Evolutionary conservation across 2,329 filamentous ascomycete genomes (phyloP), one percentile per base, ranked within the genome.

Genomic region (Ophidiomyces ophidiicola): DNA sequence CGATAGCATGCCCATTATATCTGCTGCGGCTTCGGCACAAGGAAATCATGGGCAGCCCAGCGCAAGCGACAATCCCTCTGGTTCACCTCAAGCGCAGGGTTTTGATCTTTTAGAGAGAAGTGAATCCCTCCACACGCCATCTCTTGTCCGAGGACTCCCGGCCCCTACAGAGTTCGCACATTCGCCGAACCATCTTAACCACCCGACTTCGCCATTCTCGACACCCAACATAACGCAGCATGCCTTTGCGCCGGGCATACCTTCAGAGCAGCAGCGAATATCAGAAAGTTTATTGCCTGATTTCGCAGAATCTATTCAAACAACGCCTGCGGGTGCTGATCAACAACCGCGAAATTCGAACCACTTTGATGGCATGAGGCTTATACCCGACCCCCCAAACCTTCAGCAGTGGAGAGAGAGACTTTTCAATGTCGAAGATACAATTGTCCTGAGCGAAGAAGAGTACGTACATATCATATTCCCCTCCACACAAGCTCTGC

Each of bases 371-470:
- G 56, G 56, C 25, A 49, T 65, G 50, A 77, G 68, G 52, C 63
- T 80, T 47, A 68, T 83, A 7, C 57, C 75, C 6, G 64, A 82
- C 50, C 81, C 81, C 26, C 80, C 80, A 2, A 67, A 80, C 48
- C 64, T 87, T 34, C 66, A 73, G 8, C 64, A 67, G 45, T 88
- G 82, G 82, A 68, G 82, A 36, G 68, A 80, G 49, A 78, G 69
- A 52, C 62, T 87, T 32, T 88, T 87, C 57, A 70, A 82, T 52
- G 77, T 85, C n/a, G 74, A 84, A 49, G 76, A 81, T 31, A 72
- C 70, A 32, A 80, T 87, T 43, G 71, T 78, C 8, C 60, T 88
- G 49, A 83, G 72, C 20, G 75, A 85, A 56, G 78, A 85, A 46
- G 71, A 87, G 77, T 83, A 70, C 47, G 70, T 7, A 14, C 11